Percentiles rank a stretch among this genome's conserved stretches.
Conservation (phyloP, 345 rosid genomes). For the Populus deltoides region DNA sequence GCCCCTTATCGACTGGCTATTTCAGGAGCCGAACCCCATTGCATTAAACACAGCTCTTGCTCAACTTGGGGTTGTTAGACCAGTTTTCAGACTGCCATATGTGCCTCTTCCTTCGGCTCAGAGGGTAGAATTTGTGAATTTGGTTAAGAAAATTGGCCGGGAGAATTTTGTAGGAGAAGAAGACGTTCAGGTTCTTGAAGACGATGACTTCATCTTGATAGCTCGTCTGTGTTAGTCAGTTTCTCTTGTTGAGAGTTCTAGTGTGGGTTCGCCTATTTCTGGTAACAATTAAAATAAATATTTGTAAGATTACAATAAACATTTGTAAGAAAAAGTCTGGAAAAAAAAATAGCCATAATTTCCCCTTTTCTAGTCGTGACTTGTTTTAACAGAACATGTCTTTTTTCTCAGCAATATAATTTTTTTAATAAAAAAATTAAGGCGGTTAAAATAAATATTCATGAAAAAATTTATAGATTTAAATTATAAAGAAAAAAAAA, state of each 20-base stretch:
- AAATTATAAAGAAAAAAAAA: no score
- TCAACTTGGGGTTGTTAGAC: slow-evolving; percentile 77
- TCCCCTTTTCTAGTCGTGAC: no score
- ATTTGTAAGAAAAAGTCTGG: no score
- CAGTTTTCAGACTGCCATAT: slow-evolving; percentile 76
- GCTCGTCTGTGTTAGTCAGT: slow-evolving; percentile 50
- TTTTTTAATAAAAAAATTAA: no score
- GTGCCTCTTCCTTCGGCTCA: slow-evolving; percentile 62
- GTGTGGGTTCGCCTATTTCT: background rate
- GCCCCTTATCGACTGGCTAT: slow-evolving; percentile 77
- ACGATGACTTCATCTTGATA: slow-evolving; percentile 63
- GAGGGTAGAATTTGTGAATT: slow-evolving; percentile 65
- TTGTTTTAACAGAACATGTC: no score
- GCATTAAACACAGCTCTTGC: slow-evolving; percentile 89
- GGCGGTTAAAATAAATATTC: no score
- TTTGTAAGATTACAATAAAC: no score
- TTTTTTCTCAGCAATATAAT: no score
- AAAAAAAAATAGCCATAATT: no score
- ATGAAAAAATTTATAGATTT: no score
- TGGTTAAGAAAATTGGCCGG: slow-evolving; percentile 66
- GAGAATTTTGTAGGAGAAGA: slow-evolving; percentile 71
- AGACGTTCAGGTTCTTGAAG: slow-evolving; percentile 72
- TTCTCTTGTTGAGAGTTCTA: background rate
- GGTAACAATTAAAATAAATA: background rate
- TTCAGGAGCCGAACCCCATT: slow-evolving; percentile 74